A percentile compares a stretch with the other conserved stretches of the same genome.
These are phyloP conservation scores for Tetratostichococcus sp. DNA, from an alignment of 139 green algal species.

Conservation along the genomic window DNA sequence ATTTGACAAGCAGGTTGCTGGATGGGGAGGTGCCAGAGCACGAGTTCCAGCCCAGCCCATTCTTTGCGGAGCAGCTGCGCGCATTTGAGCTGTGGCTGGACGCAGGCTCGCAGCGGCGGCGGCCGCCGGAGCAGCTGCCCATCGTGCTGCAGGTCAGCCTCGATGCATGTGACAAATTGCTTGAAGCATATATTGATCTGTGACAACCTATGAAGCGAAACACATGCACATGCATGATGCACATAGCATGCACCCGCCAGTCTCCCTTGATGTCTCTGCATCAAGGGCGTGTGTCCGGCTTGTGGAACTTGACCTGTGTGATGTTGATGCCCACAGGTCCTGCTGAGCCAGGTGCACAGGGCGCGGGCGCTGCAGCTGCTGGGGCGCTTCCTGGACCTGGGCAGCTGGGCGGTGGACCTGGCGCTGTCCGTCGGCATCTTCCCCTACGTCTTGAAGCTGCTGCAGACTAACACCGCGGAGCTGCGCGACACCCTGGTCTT, in stretches of 20 bases:
- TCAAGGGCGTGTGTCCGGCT: too few relatives aligned
- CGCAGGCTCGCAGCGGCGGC: conserved; percentile 74
- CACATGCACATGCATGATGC: too few relatives aligned
- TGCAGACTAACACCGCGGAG: conserved; percentile 93
- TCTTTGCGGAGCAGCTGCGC: conserved; percentile 97
- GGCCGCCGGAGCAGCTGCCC: conserved; percentile 95
- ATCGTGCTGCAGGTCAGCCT: conserved; percentile 88
- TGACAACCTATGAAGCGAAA: too few relatives aligned
- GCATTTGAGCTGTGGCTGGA: conserved; percentile 98
- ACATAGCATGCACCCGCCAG: too few relatives aligned
- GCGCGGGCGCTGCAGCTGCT: conserved; percentile 91
- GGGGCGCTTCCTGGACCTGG: conserved; percentile 96
- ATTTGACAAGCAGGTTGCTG: conserved; percentile 6
- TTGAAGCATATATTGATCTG: too few relatives aligned
- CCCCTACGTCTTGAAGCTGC: conserved; percentile 98
- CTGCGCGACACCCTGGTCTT: conserved; percentile 93
- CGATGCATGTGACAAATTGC: too few relatives aligned
- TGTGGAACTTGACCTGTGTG: too few relatives aligned
- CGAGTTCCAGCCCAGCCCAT: conserved; percentile 62
- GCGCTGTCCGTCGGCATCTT: conserved; percentile 97
- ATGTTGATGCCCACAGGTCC: conserved; percentile 56
- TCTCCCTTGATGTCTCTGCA: too few relatives aligned
- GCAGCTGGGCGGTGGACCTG: conserved; percentile 94
- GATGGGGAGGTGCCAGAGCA: conserved; percentile 5
- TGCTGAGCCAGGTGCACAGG: conserved; percentile 93